phyloP scores from a whole-genome alignment of 2,329 filamentous ascomycete genomes.

The Trichoderma koningiopsis region DNA sequence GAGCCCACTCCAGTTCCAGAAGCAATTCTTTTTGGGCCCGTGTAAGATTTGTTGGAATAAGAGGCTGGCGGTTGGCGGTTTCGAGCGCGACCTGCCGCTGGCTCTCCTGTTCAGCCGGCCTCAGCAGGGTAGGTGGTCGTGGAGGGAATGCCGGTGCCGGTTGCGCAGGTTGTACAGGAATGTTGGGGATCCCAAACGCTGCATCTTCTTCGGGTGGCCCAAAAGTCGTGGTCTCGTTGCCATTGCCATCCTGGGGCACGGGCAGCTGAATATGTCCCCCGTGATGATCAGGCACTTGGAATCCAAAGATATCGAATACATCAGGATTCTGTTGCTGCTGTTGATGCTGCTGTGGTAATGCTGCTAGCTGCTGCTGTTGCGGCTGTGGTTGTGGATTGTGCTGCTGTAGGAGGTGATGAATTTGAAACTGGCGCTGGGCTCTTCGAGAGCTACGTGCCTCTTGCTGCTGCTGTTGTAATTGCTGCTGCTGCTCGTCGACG shows the following conservation, averaged over 20 bases:
- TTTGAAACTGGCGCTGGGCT: neutral
- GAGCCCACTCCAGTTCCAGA: conserved; percentile 68
- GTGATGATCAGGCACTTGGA: neutral
- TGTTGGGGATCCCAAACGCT: neutral
- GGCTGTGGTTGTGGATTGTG: conserved; percentile 2
- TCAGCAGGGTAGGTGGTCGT: neutral
- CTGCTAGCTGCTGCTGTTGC: neutral
- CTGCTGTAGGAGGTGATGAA: neutral
- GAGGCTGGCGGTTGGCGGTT: conserved; percentile 29
- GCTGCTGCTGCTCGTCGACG: neutral
- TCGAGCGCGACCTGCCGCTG: conserved; percentile 25
- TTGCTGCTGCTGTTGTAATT: neutral
- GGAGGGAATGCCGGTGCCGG: neutral
- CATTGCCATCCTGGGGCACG: neutral
- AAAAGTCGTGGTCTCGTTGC: neutral
- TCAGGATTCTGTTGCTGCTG: neutral
- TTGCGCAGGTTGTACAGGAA: neutral
- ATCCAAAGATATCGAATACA: neutral
- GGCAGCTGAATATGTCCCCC: neutral
- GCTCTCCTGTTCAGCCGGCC: conserved; percentile 30
- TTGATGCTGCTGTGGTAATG: neutral
- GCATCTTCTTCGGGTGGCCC: neutral
- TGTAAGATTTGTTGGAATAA: conserved; percentile 60
- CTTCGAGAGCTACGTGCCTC: neutral
- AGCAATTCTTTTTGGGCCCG: conserved; percentile 69